Evolutionary conservation across 2,329 filamentous ascomycete genomes (phyloP).

Genomic region (Aspergillus sp.): DNA sequence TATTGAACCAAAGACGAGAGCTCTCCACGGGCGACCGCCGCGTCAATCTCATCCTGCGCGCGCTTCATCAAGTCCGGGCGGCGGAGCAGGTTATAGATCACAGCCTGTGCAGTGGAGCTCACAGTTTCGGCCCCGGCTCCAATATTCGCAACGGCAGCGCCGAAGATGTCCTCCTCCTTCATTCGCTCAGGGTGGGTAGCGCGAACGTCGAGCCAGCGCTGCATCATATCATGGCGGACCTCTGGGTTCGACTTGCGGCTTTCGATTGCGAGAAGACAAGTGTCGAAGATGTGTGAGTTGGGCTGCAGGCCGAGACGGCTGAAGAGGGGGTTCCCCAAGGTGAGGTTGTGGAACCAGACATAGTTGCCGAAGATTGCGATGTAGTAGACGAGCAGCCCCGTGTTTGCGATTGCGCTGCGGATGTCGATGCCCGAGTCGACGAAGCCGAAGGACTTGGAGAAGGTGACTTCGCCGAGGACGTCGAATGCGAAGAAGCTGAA

Average conservation of each 20-base stretch:
- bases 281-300: constrained; percentile 41
- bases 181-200: constrained; percentile 34
- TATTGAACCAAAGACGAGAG: constrained; percentile 25
- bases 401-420: constrained; percentile 38
- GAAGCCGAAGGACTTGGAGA: constrained; percentile 39
- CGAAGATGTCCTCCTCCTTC: constrained; percentile 35
- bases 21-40: constrained; percentile 5
- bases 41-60: neutral
- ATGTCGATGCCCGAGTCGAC: constrained; percentile 33
- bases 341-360: constrained; percentile 34
- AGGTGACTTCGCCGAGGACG: constrained; percentile 37
- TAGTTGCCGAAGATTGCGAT: constrained; percentile 36
- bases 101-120: constrained; percentile 34
- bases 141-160: constrained; percentile 35
- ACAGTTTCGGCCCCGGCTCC: constrained; percentile 43
- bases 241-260: constrained; percentile 33
- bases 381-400: constrained; percentile 29
- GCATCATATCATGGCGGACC: constrained; percentile 36
- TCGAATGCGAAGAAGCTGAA: constrained; percentile 43
- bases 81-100: constrained; percentile 38
- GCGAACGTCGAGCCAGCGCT: constrained; percentile 36
- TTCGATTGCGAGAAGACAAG: constrained; percentile 31
- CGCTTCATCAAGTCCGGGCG: constrained; percentile 26
- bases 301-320: constrained; percentile 37
- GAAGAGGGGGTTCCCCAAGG: constrained; percentile 40